These are phyloP conservation scores for Calocybe gangraenosa DNA, from an alignment of 768 basidiomycete genomes.

Conservation along the genomic window DNA sequence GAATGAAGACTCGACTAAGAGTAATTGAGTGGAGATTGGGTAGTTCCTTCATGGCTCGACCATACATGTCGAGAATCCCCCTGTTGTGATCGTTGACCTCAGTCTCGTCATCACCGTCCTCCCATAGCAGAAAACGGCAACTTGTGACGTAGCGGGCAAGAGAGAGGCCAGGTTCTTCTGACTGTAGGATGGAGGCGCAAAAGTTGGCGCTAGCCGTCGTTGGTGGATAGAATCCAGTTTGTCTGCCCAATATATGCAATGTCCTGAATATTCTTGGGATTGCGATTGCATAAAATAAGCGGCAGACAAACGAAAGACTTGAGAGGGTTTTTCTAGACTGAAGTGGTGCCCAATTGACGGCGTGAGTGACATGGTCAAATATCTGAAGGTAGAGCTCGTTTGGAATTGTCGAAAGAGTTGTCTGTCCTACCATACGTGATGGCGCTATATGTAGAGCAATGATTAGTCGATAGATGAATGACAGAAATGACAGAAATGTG, in stretches of 20 bases:
- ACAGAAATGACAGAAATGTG: not conserved
- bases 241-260: slow-evolving; percentile 20
- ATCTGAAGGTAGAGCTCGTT: slow-evolving; percentile 42
- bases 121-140: slow-evolving; percentile 17
- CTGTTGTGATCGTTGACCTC: not conserved
- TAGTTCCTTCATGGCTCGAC: slow-evolving; percentile 12
- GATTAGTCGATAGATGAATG: no score
- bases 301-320: slow-evolving; percentile 37
- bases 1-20: slow-evolving; percentile 2
- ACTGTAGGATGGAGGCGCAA: slow-evolving; percentile 23
- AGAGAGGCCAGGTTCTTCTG: slow-evolving; percentile 22
- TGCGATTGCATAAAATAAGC: slow-evolving; percentile 35
- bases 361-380: slow-evolving; percentile 27
- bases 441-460: slow-evolving; percentile 2
- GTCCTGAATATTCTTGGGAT: slow-evolving; percentile 35
- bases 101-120: not conserved
- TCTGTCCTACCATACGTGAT: not conserved
- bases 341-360: slow-evolving; percentile 8
- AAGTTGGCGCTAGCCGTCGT: slow-evolving; percentile 12
- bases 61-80: slow-evolving; percentile 15
- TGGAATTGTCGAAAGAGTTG: slow-evolving; percentile 27
- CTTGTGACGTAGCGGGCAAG: slow-evolving; percentile 26
- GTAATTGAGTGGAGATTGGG: slow-evolving; percentile 11
- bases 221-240: not conserved
- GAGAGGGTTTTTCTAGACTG: slow-evolving; percentile 20